Percentiles rank a stretch among this genome's conserved stretches.
These are phyloP conservation scores for Panaeolus papilionaceus DNA, from an alignment of 768 basidiomycete species.

Conservation along the genomic window DNA sequence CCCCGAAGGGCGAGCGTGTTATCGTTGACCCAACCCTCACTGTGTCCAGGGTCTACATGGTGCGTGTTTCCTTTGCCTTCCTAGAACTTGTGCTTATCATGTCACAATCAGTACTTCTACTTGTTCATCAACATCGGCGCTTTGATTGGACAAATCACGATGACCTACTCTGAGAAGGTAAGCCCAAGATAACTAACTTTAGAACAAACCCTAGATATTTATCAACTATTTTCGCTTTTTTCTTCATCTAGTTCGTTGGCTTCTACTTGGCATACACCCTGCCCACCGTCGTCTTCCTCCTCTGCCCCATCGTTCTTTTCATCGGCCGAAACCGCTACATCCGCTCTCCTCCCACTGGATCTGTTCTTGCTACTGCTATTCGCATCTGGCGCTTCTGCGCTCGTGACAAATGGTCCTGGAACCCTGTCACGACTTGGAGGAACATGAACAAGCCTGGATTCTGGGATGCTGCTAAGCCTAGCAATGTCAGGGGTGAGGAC, in stretches of 20 bases:
- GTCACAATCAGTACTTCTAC: slow-evolving; percentile 59
- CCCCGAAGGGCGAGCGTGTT: slow-evolving; percentile 66
- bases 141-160: slow-evolving; percentile 67
- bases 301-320: slow-evolving; percentile 66
- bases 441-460: slow-evolving; percentile 66
- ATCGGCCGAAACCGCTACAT: slow-evolving; percentile 60
- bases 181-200: neutral
- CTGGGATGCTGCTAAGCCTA: slow-evolving; percentile 79
- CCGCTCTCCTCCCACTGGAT: slow-evolving; percentile 67
- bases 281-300: slow-evolving; percentile 65
- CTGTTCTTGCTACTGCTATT: slow-evolving; percentile 57
- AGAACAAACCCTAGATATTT: neutral
- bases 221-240: slow-evolving; percentile 1
- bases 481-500: slow-evolving; percentile 45
- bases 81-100: slow-evolving; percentile 24
- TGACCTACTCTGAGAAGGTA: slow-evolving; percentile 71
- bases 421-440: slow-evolving; percentile 53
- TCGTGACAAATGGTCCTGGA: slow-evolving; percentile 58
- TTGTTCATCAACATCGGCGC: slow-evolving; percentile 78
- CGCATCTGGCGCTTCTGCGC: slow-evolving; percentile 55
- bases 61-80: slow-evolving; percentile 30
- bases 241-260: slow-evolving; percentile 56
- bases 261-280: slow-evolving; percentile 72
- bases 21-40: slow-evolving; percentile 78
- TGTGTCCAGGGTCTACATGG: slow-evolving; percentile 76